Base-by-base conservation (phyloP, 2,329 filamentous ascomycete species). In the Verticillium alfalfae region DNA sequence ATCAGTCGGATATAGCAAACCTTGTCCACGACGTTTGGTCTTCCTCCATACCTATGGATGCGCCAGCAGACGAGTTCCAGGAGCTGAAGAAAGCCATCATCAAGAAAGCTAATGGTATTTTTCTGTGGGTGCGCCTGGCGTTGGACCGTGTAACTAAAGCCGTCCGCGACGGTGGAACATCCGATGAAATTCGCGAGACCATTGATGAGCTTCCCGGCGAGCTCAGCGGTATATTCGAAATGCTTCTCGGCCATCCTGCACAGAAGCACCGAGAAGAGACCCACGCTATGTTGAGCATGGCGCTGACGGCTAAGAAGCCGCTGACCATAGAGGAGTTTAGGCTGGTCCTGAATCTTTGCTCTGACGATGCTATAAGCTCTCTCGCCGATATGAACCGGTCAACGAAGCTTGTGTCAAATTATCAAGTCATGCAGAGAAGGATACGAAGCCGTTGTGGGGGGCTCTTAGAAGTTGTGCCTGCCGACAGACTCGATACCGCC, bases 381-480 rank as follows among this genome's bases (percentile, higher is more conserved):
- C 15, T 45, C 16, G 39, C 36, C 49, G 45, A 18, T 18, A n/a
- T 41, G 41, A 16, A 31, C 15, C 22, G 39, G 34, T 36, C 10
- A 26, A 52, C 8, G 6, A 36, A 31, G 41, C 26, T 12, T 31
- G 39, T 62, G 6, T 36, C 31, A 13, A 31, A 60, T 18, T 36
- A 60, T 18, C 45, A 37, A 12, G 58, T 60, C 22, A 60, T 60
- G 61, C 15, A 56, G 34, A 49, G 58, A 10, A 41, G 61, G 31
- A 60, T 60, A 34, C 41, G 49, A 22, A 57, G 58, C 26, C 34
- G 61, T 2, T 60, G 61, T 26, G 61, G 61, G 12, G 61, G 61
- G 15, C 54, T 62, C 16, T 49, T 62, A 1, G 61, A 62, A 26
- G 58, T 62, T 16, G 59, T 45, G 31, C n/a, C 49, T 2, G 37